Conservation (phyloP, 2,329 filamentous ascomycete species). For the Nemania sp. region DNA sequence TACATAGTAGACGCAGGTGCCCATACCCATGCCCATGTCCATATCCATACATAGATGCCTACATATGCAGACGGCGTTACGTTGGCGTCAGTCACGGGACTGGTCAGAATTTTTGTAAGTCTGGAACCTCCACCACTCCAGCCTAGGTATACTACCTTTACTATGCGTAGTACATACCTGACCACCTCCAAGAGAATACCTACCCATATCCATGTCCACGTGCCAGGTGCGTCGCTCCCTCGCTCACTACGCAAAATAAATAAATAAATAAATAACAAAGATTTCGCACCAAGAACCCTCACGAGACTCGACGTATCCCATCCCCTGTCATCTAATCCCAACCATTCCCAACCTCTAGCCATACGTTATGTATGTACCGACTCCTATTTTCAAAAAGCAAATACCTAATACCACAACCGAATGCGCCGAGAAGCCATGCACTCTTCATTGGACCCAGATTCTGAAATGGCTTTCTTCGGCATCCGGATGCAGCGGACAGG, state of each 20-base stretch:
- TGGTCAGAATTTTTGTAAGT: constrained; percentile 1
- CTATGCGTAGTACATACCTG: too few relatives aligned
- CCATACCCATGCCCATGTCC: constrained; percentile 18
- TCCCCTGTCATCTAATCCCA: not conserved
- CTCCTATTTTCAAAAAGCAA: not conserved
- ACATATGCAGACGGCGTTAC: constrained; percentile 22
- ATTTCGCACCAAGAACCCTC: not conserved
- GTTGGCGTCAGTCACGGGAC: constrained; percentile 14
- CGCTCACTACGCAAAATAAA: not conserved
- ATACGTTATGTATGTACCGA: not conserved
- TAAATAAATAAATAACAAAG: not conserved
- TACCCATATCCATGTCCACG: not conserved
- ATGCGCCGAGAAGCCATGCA: not conserved
- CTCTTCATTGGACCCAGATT: not conserved
- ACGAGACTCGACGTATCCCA: not conserved
- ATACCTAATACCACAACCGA: not conserved
- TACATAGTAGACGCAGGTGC: not conserved
- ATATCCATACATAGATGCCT: constrained; percentile 14
- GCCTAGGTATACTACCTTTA: too few relatives aligned
- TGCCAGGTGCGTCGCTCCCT: not conserved
- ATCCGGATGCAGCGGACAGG: constrained; percentile 2
- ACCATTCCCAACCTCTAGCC: not conserved
- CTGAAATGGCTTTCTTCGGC: not conserved
- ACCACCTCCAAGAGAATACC: not conserved
- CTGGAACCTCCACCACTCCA: not conserved